These are phyloP conservation scores for Excoecaria agallocha DNA, from an alignment of 345 rosid genomes.

Conservation along the genomic window DNA sequence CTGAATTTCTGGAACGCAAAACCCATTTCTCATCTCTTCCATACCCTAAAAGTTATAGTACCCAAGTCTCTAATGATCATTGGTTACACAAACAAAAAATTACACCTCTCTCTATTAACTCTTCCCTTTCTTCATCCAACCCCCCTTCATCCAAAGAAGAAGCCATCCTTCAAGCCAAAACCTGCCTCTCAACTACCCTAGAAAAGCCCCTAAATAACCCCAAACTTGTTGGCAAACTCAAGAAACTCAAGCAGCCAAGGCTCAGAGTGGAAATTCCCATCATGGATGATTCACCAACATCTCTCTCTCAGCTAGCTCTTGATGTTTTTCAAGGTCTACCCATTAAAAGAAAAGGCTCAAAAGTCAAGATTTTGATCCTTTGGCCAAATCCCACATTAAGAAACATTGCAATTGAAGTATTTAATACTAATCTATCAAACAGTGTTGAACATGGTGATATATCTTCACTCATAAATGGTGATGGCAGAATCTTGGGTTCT, in stretches of 20 bases:
- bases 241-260: constrained; percentile 69
- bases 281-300: constrained; percentile 60
- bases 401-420: constrained; percentile 39
- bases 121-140: constrained; percentile 45
- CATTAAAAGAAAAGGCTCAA: constrained; percentile 56
- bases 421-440: constrained; percentile 31
- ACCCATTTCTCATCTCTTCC: constrained; percentile 6
- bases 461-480: constrained; percentile 26
- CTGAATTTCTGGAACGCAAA: constrained; percentile 12
- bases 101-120: constrained; percentile 28
- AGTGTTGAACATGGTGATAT: constrained; percentile 42
- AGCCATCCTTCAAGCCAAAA: constrained; percentile 76
- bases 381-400: constrained; percentile 46
- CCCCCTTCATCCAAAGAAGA: constrained; percentile 75
- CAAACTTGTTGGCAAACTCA: constrained; percentile 61
- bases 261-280: constrained; percentile 79
- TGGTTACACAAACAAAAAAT: constrained; percentile 21
- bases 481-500: constrained; percentile 32
- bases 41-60: neutral
- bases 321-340: constrained; percentile 53
- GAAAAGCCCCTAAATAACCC: constrained; percentile 77
- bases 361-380: constrained; percentile 43
- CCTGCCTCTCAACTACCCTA: constrained; percentile 63
- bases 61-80: constrained; percentile 10
- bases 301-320: constrained; percentile 53